Conservation (phyloP, 371 early-diverging fungal species). For the Rhizopus sp. region DNA sequence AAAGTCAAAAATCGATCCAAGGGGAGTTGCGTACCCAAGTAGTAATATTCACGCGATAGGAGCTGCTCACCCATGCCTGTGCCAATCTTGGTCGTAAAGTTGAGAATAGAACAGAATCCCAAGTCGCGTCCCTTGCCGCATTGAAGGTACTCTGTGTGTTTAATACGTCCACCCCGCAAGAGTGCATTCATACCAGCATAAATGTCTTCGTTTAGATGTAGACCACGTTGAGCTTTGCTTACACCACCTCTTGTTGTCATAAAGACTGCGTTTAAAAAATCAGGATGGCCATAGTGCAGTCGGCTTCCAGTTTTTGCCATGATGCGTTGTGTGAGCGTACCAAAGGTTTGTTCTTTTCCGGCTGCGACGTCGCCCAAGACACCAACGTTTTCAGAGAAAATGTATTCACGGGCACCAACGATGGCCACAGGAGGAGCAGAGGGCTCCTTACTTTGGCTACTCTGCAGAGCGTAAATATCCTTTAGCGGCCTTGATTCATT, state of each 20-base stretch:
- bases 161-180: slow-evolving; percentile 84
- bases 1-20: slow-evolving; percentile 86
- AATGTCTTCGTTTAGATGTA: slow-evolving; percentile 92
- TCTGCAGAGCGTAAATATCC: slow-evolving; percentile 29
- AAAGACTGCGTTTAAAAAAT: slow-evolving; percentile 85
- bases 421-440: slow-evolving; percentile 73
- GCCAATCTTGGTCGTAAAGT: slow-evolving; percentile 89
- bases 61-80: slow-evolving; percentile 93
- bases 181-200: slow-evolving; percentile 92
- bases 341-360: slow-evolving; percentile 89
- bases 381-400: slow-evolving; percentile 88
- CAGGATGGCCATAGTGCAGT: slow-evolving; percentile 90
- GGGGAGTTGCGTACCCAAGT: slow-evolving; percentile 81
- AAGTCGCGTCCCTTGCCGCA: slow-evolving; percentile 93
- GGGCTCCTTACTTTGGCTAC: not conserved
- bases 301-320: slow-evolving; percentile 83
- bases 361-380: slow-evolving; percentile 89
- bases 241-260: slow-evolving; percentile 89
- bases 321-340: slow-evolving; percentile 87
- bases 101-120: slow-evolving; percentile 86
- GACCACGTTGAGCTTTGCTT: slow-evolving; percentile 87
- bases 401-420: slow-evolving; percentile 89
- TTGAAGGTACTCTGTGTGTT: slow-evolving; percentile 90
- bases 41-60: slow-evolving; percentile 88
- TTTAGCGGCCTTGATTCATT: slow-evolving; percentile 34